These are phyloP conservation scores for Pelargonium cotyledonis DNA, from an alignment of 441 rosid genomes.

Conservation along the genomic window DNA sequence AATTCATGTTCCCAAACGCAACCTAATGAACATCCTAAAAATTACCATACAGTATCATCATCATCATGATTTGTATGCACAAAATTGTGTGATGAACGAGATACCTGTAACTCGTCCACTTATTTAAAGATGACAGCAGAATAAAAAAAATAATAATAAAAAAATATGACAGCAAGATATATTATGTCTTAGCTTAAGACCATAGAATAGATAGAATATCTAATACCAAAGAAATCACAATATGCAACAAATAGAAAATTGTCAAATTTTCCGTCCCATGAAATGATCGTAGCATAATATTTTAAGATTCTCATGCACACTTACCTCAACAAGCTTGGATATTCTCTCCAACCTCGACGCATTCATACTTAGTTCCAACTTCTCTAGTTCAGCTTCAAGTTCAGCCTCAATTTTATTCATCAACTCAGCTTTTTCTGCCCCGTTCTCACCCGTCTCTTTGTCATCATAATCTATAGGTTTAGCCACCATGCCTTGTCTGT, in stretches of 20 bases:
- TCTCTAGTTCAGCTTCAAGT: conserved; percentile 38
- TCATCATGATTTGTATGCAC: too few species aligned
- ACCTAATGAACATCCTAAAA: too few species aligned
- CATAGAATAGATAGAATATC: not conserved
- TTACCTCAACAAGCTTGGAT: conserved; percentile 19
- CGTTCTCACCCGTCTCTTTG: conserved; percentile 12
- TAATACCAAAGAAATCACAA: not conserved
- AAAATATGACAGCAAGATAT: too few species aligned
- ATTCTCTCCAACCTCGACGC: conserved; percentile 17
- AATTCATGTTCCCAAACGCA: too few species aligned
- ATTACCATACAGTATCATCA: too few species aligned
- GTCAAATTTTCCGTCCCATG: too few species aligned
- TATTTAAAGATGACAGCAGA: too few species aligned
- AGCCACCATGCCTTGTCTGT: not conserved
- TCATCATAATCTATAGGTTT: not conserved
- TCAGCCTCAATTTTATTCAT: conserved; percentile 37
- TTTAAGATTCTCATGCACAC: not conserved
- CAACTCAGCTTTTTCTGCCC: conserved; percentile 15
- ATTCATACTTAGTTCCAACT: conserved; percentile 25
- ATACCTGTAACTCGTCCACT: too few species aligned
- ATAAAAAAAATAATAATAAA: too few species aligned
- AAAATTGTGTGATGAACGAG: too few species aligned
- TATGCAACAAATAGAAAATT: not conserved
- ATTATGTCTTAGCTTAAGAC: too few species aligned
- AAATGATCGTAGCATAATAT: too few species aligned